phyloP scores from a whole-genome alignment of 1,284 basidiomycete genomes.

The Papiliotrema terrestris region DNA sequence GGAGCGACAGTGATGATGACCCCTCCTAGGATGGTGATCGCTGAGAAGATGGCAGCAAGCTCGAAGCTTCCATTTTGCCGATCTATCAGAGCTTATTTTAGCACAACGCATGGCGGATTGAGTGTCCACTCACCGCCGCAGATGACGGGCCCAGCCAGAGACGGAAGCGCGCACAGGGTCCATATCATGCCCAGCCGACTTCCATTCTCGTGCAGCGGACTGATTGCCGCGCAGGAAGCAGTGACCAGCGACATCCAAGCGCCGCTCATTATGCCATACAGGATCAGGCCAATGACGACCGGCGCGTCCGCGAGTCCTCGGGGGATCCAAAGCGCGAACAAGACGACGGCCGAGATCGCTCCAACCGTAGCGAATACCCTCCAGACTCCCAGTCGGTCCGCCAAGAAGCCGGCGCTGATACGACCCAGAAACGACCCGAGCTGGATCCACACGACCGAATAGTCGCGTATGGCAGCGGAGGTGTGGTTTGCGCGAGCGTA shows the following conservation, averaged over 20 bases:
- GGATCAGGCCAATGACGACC: slow-evolving; percentile 35
- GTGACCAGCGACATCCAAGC: slow-evolving; percentile 42
- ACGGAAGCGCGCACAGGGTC: slow-evolving; percentile 26
- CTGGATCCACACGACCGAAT: slow-evolving; percentile 39
- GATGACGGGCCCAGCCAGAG: slow-evolving; percentile 41
- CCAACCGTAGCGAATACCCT: slow-evolving; percentile 27
- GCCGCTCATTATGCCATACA: slow-evolving; percentile 38
- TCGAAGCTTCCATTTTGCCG: slow-evolving; percentile 21
- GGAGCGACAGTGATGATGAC: neutral
- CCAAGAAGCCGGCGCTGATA: slow-evolving; percentile 28
- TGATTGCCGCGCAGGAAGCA: slow-evolving; percentile 36
- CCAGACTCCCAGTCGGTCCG: slow-evolving; percentile 41
- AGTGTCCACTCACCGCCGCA: slow-evolving; percentile 31
- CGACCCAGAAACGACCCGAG: slow-evolving; percentile 41
- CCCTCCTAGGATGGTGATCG: neutral
- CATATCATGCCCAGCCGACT: slow-evolving; percentile 45
- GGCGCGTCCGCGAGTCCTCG: slow-evolving; percentile 22
- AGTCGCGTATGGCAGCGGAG: slow-evolving; percentile 18
- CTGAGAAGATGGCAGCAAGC: slow-evolving; percentile 34
- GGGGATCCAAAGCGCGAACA: slow-evolving; percentile 41
- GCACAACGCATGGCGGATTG: neutral
- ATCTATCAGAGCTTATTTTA: slow-evolving; percentile 21
- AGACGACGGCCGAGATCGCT: slow-evolving; percentile 18
- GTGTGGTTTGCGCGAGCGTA: slow-evolving; percentile 26
- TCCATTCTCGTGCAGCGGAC: slow-evolving; percentile 43